phyloP scores from a whole-genome alignment of 768 basidiomycete species.

The Leccinum pellstonianum region DNA sequence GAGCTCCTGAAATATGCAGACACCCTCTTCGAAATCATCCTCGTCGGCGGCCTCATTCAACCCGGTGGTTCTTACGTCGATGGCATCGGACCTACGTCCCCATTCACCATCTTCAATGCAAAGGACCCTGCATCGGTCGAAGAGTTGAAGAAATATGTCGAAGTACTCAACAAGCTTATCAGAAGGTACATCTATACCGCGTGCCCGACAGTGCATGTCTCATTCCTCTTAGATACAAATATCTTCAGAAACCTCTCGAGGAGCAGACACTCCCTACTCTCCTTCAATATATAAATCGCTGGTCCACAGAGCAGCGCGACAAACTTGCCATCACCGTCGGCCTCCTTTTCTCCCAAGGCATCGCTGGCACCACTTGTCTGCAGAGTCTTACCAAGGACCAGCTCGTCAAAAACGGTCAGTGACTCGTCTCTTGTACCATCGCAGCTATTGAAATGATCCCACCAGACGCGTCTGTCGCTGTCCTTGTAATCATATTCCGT shows the following conservation, averaged over 20 bases:
- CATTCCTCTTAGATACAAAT: slow-evolving; percentile 77
- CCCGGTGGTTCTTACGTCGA: slow-evolving; percentile 93
- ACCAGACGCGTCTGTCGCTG: slow-evolving; percentile 72
- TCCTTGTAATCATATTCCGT: slow-evolving; percentile 77
- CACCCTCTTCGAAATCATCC: slow-evolving; percentile 91
- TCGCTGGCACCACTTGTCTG: slow-evolving; percentile 74
- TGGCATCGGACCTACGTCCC: slow-evolving; percentile 78
- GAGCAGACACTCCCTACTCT: slow-evolving; percentile 77
- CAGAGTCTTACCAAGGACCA: slow-evolving; percentile 89
- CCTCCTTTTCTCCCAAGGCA: slow-evolving; percentile 80
- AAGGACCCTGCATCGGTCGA: slow-evolving; percentile 75
- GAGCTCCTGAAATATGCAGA: slow-evolving; percentile 98
- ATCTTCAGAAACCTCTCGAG: slow-evolving; percentile 96
- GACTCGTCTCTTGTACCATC: slow-evolving; percentile 7
- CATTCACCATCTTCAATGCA: slow-evolving; percentile 85
- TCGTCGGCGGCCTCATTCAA: slow-evolving; percentile 94
- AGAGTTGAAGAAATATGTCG: slow-evolving; percentile 90
- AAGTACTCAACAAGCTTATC: slow-evolving; percentile 94
- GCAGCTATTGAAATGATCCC: slow-evolving; percentile 10
- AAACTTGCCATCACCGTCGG: slow-evolving; percentile 83
- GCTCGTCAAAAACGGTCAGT: slow-evolving; percentile 86
- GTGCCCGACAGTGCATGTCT: slow-evolving; percentile 7
- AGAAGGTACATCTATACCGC: slow-evolving; percentile 58
- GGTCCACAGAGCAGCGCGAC: slow-evolving; percentile 72
- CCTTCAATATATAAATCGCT: slow-evolving; percentile 87